Evolutionary conservation across 2,329 filamentous ascomycete genomes (phyloP), one percentile per base, ranked within the genome.

Genomic region (Claviceps sp.): DNA sequence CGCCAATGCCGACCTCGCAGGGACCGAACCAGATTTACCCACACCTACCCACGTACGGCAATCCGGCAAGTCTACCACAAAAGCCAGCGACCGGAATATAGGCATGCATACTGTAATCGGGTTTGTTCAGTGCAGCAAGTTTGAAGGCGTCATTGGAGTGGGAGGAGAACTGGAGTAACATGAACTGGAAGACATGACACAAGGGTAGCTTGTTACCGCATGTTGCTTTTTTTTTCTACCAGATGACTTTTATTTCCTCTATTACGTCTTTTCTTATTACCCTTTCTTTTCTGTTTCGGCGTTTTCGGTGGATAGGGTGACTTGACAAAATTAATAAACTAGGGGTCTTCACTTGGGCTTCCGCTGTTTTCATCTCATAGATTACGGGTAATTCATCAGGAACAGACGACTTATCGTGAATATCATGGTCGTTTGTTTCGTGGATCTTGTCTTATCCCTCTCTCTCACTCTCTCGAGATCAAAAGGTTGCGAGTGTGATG

Each of bases 61-160:
- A 81, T 63, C 77, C 77, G 53, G 76, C 78, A 37, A 76, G 75
- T 37, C 63, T 81, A 61, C 78, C 78, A 54, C 78, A 81, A 61
- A 81, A 81, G 66, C 78, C 78, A 54, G 67, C 74, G 37, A 71
- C 72, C 54, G 72, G 70, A 60, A 69, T 73, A 59, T 74, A 72
- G 56, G 58, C 61, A 67, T 64, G 58, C 57, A 49, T 56, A 44
- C 52, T 59, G 59, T 64, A 59, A 63, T 63, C 48, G 47, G 30
- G 53, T 53, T 48, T 50, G 52, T 40, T 42, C 54, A 58, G 56
- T 58, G 57, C 55, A 52, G 50, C 40, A 42, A 50, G 56, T 57
- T 57, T 57, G 61, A 51, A 51, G 64, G 65, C 63, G 64, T 61
- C 66, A 57, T 61, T 56, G 64, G 63, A 11, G 30, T 11, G 30